Evolutionary conservation across 306 rosid species (phyloP), one percentile per base, ranked within the genome.

Genomic region (Macrotyloma uniflorum): DNA sequence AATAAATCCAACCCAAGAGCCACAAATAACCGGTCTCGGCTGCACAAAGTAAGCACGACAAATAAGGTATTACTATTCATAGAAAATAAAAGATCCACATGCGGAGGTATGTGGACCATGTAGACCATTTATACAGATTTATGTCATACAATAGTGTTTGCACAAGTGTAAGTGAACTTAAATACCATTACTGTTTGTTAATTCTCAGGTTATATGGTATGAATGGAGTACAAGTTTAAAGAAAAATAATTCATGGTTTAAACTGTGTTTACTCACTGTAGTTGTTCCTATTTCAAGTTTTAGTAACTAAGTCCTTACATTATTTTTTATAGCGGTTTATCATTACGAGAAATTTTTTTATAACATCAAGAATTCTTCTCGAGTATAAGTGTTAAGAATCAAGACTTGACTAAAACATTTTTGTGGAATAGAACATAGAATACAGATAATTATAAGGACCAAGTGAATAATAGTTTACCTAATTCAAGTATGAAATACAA

Each of bases 1-100:
- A 95, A 95, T 84, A 95, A 84, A 80, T 95, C 96, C 70, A 95
- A 83, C 19, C 91, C 93, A 4, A 94, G 89, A 80, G 97, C 93
- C 88, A 91, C 87, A 26, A 91, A 83, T 82, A 95, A 93, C 59
- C 85, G 82, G 62, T 92, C 94, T 13, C 98, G 93, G 83, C 98
- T 95, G 90, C 89, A 86, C 20, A 79, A 23, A 33, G 70, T 46
- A 79, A 46, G 51, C 42, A 67, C 24, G 74, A 69, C 13, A 51
- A 30, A 51, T 8, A 2, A 63, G 23, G 19, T 50, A 42, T 68
- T 33, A 18, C 38, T 30, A 62, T 28, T 16, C 42, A 35, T 40
- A 11, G 36, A 42, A 40, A 54, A 46, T 47, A 70, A n/a, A 70
- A 49, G 32, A n/a, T n/a, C n/a, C n/a, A n/a, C n/a, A n/a, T n/a